Evolutionary conservation across 2,329 filamentous ascomycete genomes (phyloP).

Genomic region (Exophiala mesophila): DNA sequence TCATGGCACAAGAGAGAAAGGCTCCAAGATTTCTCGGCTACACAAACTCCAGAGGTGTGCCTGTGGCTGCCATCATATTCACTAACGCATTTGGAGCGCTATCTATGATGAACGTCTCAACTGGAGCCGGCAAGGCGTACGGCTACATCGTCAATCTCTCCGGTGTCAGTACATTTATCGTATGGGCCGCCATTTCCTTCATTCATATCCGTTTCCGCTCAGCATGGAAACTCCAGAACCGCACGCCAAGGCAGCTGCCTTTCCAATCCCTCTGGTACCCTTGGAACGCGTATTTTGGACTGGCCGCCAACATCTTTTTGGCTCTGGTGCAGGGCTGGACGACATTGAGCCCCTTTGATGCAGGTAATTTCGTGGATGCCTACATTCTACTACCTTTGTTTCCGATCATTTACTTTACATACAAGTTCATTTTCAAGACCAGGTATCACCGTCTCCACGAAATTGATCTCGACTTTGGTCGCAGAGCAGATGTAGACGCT

Average conservation of each 20-base stretch:
- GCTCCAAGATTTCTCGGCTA: constrained; percentile 65
- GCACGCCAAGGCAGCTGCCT: constrained; percentile 40
- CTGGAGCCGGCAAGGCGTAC: constrained; percentile 19
- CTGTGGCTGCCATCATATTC: constrained; percentile 19
- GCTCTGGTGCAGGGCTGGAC: constrained; percentile 52
- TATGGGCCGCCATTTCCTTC: constrained; percentile 34
- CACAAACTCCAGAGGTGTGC: constrained; percentile 51
- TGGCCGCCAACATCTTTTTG: constrained; percentile 46
- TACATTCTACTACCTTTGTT: constrained; percentile 53
- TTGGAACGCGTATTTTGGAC: constrained; percentile 47
- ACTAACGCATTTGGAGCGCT: constrained; percentile 21
- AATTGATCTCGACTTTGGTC: constrained; percentile 49
- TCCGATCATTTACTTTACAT: constrained; percentile 62
- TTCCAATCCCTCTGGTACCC: constrained; percentile 48
- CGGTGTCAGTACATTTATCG: constrained; percentile 18
- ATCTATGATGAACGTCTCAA: constrained; percentile 21
- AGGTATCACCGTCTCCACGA: constrained; percentile 52
- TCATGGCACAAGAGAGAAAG: constrained; percentile 69
- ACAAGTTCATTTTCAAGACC: constrained; percentile 65
- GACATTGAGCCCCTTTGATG: constrained; percentile 47
- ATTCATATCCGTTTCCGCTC: constrained; percentile 41
- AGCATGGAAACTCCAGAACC: constrained; percentile 35
- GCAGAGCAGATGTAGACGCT: constrained; percentile 15
- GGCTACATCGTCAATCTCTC: constrained; percentile 22
- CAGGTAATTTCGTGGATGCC: constrained; percentile 49